Evolutionary conservation across 1,284 basidiomycete genomes (phyloP), one percentile per base, ranked within the genome.

Genomic region (Microbotryomycetes sp.): DNA sequence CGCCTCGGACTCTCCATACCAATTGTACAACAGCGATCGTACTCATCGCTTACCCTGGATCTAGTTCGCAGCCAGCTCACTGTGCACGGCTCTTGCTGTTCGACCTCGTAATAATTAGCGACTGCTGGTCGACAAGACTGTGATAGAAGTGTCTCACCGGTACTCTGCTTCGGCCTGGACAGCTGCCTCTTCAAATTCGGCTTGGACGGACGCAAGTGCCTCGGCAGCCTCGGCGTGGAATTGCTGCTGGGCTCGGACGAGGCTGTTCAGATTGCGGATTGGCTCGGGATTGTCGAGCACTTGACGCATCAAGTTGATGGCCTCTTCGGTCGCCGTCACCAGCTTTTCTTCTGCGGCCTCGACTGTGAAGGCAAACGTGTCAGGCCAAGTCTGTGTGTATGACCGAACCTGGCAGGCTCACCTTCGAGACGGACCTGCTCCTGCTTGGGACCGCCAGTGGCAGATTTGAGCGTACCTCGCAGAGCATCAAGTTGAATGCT

Each of bases 221-320:
- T 96, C 92, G 9, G 90, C 91, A 7, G 90, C 89, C 41, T 85
- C 79, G 41, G 87, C 84, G 76, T 89, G 87, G 81, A 83, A 97
- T 70, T 87, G 79, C 49, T 96, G 82, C 81, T 94, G 78, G 23
- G 96, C 90, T 77, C 96, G 96, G 74, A 86, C 83, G 58, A 98
- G 85, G 72, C 90, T 87, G 65, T 91, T 91, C 54, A 98, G 77
- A 77, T 92, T 90, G 82, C 90, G 91, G 74, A 97, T 78, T 1
- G 94, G 91, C 78, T 97, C 94, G 51, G 94, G 94, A 59, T 97
- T 96, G 73, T 97, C 93, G 48, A 97, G 82, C 15, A 97, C 93
- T 46, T 89, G 87, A 81, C 97, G 96, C 94, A 97, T 97, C 61
- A 96, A 82, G 15, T 89, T 91, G 74, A 98, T 97, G 1, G 94